phyloP scores from a whole-genome alignment of 768 basidiomycete species.

The Dioszegia aurantiaca region DNA sequence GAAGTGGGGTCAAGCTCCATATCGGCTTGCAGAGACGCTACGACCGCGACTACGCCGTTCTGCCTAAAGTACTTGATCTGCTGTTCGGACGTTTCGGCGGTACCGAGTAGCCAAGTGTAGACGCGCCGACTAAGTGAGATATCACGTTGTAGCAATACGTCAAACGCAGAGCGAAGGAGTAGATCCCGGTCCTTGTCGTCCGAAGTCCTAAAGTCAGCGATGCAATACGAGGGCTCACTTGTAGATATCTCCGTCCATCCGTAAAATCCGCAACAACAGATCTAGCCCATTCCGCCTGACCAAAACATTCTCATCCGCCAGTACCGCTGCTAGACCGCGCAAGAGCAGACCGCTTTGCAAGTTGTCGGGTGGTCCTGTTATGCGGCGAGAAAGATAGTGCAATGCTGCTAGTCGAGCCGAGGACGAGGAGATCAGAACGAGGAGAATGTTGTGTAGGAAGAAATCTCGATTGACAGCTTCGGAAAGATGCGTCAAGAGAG shows the following conservation, averaged over 20 bases:
- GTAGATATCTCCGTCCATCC: constrained; percentile 20
- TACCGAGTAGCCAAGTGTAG: constrained; percentile 87
- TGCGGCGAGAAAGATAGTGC: constrained; percentile 76
- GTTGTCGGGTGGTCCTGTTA: constrained; percentile 57
- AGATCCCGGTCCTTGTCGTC: constrained; percentile 71
- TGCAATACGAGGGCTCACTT: constrained; percentile 18
- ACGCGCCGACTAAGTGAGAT: constrained; percentile 86
- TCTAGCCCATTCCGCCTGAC: constrained; percentile 84
- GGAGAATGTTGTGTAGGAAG: constrained; percentile 94
- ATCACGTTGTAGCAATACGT: constrained; percentile 88
- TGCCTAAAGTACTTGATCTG: constrained; percentile 70
- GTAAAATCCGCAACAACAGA: constrained; percentile 57
- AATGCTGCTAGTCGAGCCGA: constrained; percentile 79
- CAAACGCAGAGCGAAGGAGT: constrained; percentile 78
- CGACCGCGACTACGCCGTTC: constrained; percentile 70
- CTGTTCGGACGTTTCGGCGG: constrained; percentile 70
- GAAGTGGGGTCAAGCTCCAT: constrained; percentile 4
- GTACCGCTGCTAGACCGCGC: constrained; percentile 79
- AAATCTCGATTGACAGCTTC: constrained; percentile 79
- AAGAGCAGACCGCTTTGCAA: constrained; percentile 83
- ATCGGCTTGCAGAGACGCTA: constrained; percentile 65
- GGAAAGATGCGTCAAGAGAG: constrained; percentile 74
- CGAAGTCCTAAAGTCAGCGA: constrained; percentile 46
- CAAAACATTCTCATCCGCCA: constrained; percentile 91
- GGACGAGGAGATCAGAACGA: constrained; percentile 85